Evolutionary conservation across 495 filamentous ascomycete species (phyloP), one percentile per base, ranked within the genome.

Genomic region (Chaetomidium leptoderma): DNA sequence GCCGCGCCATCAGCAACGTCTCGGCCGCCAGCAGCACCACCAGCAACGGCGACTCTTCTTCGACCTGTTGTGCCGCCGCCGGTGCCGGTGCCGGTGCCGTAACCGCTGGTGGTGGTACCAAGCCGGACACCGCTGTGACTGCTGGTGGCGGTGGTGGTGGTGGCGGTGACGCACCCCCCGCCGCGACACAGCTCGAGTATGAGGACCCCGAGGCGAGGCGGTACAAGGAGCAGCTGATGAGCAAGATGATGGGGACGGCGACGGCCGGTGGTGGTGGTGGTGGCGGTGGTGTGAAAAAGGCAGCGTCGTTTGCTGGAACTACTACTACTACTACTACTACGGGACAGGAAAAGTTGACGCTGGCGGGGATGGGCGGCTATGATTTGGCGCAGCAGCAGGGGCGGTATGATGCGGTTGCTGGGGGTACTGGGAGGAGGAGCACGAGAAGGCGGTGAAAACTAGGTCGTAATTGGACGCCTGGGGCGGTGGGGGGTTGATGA

Each of bases 1-100:
- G 78, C 26, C 72, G 80, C 35, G 79, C 74, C 0, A 61, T 74
- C 11, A 81, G 78, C 59, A 83, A 81, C 58, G 71, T 73, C 0
- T 81, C 78, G 1, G 69, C 73, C 0, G 68, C 64, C 0, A 75
- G 74, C 46, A 66, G 58, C 43, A 33, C 27, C 43, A 33, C 27
- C 30, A 59, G 36, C 23, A 58, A 52, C 36, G 58, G 42, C n/a
- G 66, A 52, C 27, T 23, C 48, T 26, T 49, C 14, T 6, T 13
- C 53, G 2, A 17, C 45, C 11, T 17, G 33, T 2, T 40, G 32
- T 10, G 52, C 54, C 14, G 35, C 61, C 10, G 11, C 27, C 24
- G 21, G n/a, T 17, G 3, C 16, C 4, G 11, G 23, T 6, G 26
- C 11, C 11, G 27, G 7, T 21, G 50, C 43, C 27, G 46, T 11